Base-by-base conservation (phyloP, 2,329 filamentous ascomycete species). In the Scolecobasidium constrictum region DNA sequence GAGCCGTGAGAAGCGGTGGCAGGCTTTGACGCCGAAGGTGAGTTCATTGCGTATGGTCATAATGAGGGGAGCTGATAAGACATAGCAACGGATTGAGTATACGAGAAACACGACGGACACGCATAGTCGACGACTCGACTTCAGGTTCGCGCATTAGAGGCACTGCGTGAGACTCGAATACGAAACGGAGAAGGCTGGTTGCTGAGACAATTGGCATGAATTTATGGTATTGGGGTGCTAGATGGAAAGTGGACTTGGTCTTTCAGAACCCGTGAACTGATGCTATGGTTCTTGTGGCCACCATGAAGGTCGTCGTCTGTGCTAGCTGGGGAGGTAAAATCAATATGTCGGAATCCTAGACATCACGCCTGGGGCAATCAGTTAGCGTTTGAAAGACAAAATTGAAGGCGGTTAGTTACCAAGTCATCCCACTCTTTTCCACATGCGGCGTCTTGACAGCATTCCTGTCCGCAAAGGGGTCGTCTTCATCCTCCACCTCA, bases 391-490 rank as follows among this genome's bases (percentile, higher is more conserved):
- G n/a, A n/a, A n/a, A n/a, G n/a, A n/a, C n/a, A n/a, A n/a, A n/a
- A n/a, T n/a, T n/a, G n/a, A n/a, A n/a, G n/a, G n/a, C n/a, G n/a
- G n/a, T n/a, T 11, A 38, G 22, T 21, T 45, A 59, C 59, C 58
- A 61, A 35, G 49, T 56, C 56, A 60, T 58, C 5, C 57, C 57
- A 4, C 48, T 40, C 26, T 53, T 61, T 55, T 70, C 70, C 33
- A 56, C 52, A 51, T 57, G 63, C 15, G 71, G 72, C 3, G 72
- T 75, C 38, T 68, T 68, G 19, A 85, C 71, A 4, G 78, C 83
- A 56, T 94, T 88, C 34, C 75, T 75, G 58, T 94, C 86, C 3
- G 83, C 85, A 59, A 94, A 94, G 0, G 87, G 87, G 5, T 83
- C 79, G 3, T 75, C 75, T 5, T 71, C 67, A n/a, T 71, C 43